Evolutionary conservation across 2,329 filamentous ascomycete genomes (phyloP).

Genomic region (Aaosphaeria pasadenensis): DNA sequence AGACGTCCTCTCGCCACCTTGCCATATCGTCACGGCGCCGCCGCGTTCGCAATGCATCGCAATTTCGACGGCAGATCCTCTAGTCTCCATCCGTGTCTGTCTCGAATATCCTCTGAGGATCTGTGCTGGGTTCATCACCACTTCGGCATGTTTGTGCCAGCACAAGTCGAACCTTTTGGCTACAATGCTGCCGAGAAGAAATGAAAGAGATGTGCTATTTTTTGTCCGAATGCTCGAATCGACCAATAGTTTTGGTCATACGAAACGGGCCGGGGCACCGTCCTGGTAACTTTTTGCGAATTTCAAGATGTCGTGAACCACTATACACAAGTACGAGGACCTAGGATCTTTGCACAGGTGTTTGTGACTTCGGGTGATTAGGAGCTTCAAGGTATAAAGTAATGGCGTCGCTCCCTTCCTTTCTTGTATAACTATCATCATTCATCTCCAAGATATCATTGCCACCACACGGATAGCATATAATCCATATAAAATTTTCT

Average conservation of each 20-base stretch:
- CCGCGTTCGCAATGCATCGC: background rate
- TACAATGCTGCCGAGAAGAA: background rate
- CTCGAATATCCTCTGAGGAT: background rate
- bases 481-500: background rate
- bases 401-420: constrained; percentile 15
- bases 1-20: background rate
- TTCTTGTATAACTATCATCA: constrained; percentile 3
- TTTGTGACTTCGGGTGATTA: too few relatives aligned
- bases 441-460: constrained; percentile 4
- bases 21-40: background rate
- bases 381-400: constrained; percentile 18
- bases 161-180: background rate
- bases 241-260: background rate
- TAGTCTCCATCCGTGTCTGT: background rate
- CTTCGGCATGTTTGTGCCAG: background rate
- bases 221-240: background rate
- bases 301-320: constrained; percentile 8
- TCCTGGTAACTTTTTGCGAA: constrained; percentile 8
- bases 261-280: constrained; percentile 15
- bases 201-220: background rate
- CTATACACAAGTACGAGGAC: background rate
- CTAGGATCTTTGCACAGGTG: background rate
- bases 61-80: background rate
- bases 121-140: background rate
- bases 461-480: background rate